Base-by-base conservation (phyloP, 2,329 filamentous ascomycete genomes). In the Biscogniauxia marginata region DNA sequence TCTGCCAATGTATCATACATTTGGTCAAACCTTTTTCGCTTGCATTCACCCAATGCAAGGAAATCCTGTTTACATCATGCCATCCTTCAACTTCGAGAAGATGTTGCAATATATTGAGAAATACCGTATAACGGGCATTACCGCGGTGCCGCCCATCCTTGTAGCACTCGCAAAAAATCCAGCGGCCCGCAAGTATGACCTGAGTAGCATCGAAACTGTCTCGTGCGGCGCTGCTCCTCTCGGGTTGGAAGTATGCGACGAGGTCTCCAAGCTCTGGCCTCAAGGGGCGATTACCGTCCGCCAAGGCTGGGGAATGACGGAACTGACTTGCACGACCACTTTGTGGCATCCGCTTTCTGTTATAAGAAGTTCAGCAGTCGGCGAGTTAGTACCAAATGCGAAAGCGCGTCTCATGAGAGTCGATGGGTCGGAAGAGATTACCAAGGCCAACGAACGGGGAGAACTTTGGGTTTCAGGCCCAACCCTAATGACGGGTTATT, bases 251-350 rank as follows among this genome's bases (percentile, higher is more conserved):
- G 75, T 84, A 3, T 77, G 75, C 54, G 75, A 78, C 9, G 84
- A 87, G 61, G 80, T 85, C 8, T 80, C 88, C 68, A 79, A 75
- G 56, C 67, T 86, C 55, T 85, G 85, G 77, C 71, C 71, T 2
- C 53, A 60, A 22, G 65, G 67, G 3, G 64, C 69, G 1, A 54
- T 80, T 7, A 52, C 62, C 2, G 61, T 81, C 11, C 75, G 76
- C 67, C 90, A 93, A 71, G 91, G 90, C 3, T 96, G 90, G 88
- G 91, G 91, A 4, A 93, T 96, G 91, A 95, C 91, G 1, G 91
- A 95, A 70, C 75, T 82, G 2, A 95, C 90, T 0, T 93, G 90
- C 70, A 85, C 87, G 0, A 78, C 83, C 18, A 79, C 89, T 11
- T 79, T 79, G 6, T 92, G 86, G 81, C 79, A 89, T 60, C 82